A percentile compares a stretch with the other conserved stretches of the same genome.
phyloP scores from a whole-genome alignment of 1,284 basidiomycete genomes.

The Leccinum proximum region DNA sequence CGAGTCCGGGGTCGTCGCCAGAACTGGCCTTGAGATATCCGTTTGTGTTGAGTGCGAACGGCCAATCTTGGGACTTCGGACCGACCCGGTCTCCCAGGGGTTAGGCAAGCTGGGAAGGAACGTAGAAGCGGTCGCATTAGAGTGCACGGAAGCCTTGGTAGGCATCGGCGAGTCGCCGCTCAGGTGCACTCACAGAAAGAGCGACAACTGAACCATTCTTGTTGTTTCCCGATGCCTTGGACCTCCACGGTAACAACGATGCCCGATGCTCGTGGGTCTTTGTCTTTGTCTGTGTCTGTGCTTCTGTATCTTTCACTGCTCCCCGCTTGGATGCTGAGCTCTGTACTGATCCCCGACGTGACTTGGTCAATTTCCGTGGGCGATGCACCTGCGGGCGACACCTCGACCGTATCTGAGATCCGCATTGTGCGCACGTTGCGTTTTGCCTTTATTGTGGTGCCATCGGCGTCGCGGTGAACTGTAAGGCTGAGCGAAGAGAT shows the following conservation, averaged over 20 bases:
- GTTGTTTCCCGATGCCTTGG: constrained; percentile 9
- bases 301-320: not conserved
- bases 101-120: not conserved
- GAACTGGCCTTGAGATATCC: not conserved
- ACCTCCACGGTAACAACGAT: constrained; percentile 25
- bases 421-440: constrained; percentile 24
- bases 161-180: not conserved
- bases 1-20: not conserved
- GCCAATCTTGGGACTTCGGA: not conserved
- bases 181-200: not conserved
- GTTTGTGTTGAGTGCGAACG: not conserved
- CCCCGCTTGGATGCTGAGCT: not conserved
- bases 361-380: constrained; percentile 26
- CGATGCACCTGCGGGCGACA: constrained; percentile 15
- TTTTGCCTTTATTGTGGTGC: constrained; percentile 6
- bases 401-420: constrained; percentile 26
- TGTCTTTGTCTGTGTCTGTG: not conserved
- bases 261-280: constrained; percentile 12
- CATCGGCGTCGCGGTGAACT: not conserved
- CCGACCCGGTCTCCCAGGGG: not conserved
- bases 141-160: not conserved
- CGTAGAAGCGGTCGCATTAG: constrained; percentile 35
- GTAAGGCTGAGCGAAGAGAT: constrained; percentile 19
- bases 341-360: constrained; percentile 9
- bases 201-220: constrained; percentile 2